phyloP scores from a whole-genome alignment of 2,329 filamentous ascomycete species.

The Beauveria australis region DNA sequence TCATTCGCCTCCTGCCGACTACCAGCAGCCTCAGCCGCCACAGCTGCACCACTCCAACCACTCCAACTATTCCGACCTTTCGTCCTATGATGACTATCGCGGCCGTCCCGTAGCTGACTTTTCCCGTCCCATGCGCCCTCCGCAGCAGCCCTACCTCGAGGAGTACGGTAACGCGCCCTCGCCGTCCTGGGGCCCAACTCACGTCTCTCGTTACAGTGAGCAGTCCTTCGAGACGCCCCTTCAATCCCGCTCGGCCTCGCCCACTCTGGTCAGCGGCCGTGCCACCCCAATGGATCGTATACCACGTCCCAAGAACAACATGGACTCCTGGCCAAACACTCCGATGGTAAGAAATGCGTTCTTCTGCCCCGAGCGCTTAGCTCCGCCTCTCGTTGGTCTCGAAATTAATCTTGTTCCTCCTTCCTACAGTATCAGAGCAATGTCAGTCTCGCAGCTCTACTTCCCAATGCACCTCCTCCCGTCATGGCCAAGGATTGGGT shows the following conservation, averaged over 20 bases:
- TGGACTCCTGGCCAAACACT: slow-evolving; percentile 18
- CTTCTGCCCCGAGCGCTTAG: not conserved
- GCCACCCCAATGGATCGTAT: slow-evolving; percentile 18
- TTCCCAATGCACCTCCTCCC: slow-evolving; percentile 23
- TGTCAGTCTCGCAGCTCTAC: slow-evolving; percentile 31
- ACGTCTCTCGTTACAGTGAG: slow-evolving; percentile 14
- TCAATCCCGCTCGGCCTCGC: slow-evolving; percentile 20
- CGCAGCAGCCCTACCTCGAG: slow-evolving; percentile 16
- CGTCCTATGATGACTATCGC: slow-evolving; percentile 21
- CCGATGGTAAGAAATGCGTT: slow-evolving; percentile 17
- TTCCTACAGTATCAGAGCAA: slow-evolving; percentile 32
- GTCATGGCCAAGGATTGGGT: slow-evolving; percentile 26
- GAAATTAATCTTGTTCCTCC: slow-evolving; percentile 1
- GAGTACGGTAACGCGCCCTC: slow-evolving; percentile 17
- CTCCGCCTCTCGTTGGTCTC: not conserved
- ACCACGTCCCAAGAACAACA: slow-evolving; percentile 15
- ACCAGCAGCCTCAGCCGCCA: slow-evolving; percentile 12
- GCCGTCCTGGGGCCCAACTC: slow-evolving; percentile 11
- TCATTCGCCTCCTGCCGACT: slow-evolving; percentile 7
- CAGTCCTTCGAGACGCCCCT: slow-evolving; percentile 15
- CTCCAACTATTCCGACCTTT: slow-evolving; percentile 19
- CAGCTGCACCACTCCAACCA: slow-evolving; percentile 19
- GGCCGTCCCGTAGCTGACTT: slow-evolving; percentile 21
- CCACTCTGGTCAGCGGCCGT: slow-evolving; percentile 22
- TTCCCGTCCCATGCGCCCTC: slow-evolving; percentile 14